These are phyloP conservation scores for Acmispon strigosus DNA, from an alignment of 306 rosid species.

Conservation along the genomic window DNA sequence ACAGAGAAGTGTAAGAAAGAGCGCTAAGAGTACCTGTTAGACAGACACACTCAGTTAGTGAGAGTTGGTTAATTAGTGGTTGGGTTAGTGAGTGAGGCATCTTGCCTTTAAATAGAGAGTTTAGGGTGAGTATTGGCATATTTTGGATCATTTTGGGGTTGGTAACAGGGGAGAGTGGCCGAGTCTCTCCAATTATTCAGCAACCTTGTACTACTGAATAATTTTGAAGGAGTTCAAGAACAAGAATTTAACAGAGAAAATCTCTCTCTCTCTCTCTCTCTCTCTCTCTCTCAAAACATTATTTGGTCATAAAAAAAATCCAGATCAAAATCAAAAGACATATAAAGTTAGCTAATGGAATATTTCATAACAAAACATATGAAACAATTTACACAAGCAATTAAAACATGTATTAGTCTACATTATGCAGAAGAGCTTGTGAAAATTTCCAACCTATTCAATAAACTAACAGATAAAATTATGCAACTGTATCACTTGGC, in stretches of 20 bases:
- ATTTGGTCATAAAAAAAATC: neutral
- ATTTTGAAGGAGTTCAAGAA: no score
- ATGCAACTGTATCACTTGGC: neutral
- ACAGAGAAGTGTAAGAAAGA: neutral
- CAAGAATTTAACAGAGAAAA: neutral
- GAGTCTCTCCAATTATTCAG: no score
- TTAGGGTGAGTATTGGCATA: no score
- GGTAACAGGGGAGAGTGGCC: no score
- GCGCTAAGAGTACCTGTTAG: neutral
- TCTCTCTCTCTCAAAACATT: neutral
- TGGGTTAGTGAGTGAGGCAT: no score
- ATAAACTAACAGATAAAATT: neutral
- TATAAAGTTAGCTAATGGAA: neutral
- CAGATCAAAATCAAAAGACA: neutral
- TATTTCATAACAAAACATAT: neutral
- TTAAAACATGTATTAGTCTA: slow-evolving; percentile 8
- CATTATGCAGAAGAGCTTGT: neutral
- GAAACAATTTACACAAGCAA: neutral
- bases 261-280: neutral
- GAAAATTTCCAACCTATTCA: neutral
- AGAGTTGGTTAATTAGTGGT: no score
- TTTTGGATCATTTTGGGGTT: no score
- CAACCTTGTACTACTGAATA: no score
- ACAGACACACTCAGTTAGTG: slow-evolving; percentile 4
- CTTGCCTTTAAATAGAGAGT: no score